These are phyloP conservation scores for Ascodesmis nigricans DNA, from an alignment of 495 filamentous ascomycete genomes.

Conservation along the genomic window DNA sequence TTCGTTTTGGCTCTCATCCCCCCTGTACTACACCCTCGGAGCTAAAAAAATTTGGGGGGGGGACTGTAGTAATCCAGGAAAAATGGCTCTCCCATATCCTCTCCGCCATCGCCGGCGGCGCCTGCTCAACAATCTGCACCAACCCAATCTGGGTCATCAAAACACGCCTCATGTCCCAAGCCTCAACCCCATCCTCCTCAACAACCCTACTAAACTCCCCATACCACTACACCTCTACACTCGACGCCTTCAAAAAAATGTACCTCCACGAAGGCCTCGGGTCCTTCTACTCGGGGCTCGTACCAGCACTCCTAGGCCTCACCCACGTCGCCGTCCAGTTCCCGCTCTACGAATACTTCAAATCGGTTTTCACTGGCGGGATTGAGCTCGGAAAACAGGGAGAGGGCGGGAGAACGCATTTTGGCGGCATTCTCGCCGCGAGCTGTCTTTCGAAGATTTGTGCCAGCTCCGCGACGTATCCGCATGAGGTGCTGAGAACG, in stretches of 20 bases:
- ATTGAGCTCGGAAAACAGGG: constrained; percentile 22
- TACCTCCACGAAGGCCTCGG: constrained; percentile 65
- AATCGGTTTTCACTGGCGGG: constrained; percentile 76
- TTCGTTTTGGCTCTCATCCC: too few species aligned
- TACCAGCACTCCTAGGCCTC: constrained; percentile 74
- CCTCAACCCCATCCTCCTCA: constrained; percentile 23
- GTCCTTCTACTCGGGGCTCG: constrained; percentile 89
- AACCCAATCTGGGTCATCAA: constrained; percentile 99
- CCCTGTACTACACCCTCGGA: too few species aligned
- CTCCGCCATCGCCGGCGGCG: constrained; percentile 75
- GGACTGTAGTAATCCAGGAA: constrained; percentile 14
- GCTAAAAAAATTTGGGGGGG: too few species aligned
- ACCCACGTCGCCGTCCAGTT: constrained; percentile 97
- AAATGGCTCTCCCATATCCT: constrained; percentile 39
- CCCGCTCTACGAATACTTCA: constrained; percentile 83
- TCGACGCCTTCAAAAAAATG: constrained; percentile 89
- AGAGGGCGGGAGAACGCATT: constrained; percentile 34
- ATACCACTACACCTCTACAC: constrained; percentile 73
- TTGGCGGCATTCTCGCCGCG: constrained; percentile 54
- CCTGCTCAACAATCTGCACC: constrained; percentile 81
- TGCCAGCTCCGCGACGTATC: constrained; percentile 88
- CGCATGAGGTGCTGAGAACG: constrained; percentile 86
- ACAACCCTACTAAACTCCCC: constrained; percentile 27
- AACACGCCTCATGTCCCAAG: constrained; percentile 87
- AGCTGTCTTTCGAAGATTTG: constrained; percentile 91